phyloP scores from a whole-genome alignment of 2,329 filamentous ascomycete species.

The Phoma sp. region DNA sequence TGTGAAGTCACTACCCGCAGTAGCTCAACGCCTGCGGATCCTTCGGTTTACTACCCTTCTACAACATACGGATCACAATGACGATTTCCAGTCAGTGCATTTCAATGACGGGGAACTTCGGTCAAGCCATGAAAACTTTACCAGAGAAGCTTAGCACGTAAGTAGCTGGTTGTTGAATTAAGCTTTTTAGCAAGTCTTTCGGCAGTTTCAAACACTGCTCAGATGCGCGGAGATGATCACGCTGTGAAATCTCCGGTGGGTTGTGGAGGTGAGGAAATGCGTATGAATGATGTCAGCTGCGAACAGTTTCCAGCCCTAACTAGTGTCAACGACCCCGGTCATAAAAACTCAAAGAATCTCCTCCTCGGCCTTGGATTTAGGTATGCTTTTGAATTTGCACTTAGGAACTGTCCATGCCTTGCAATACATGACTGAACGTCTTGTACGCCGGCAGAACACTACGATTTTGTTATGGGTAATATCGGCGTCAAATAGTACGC shows the following conservation, averaged over 20 bases:
- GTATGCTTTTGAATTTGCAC: no score
- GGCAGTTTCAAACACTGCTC: no score
- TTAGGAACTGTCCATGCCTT: no score
- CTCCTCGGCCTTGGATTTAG: no score
- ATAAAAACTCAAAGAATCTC: no score
- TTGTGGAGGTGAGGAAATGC: not conserved
- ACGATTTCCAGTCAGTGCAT: constrained; percentile 2
- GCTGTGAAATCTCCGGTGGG: not conserved
- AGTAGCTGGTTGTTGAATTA: not conserved
- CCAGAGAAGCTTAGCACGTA: not conserved
- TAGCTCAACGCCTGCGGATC: not conserved
- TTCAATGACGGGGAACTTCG: not conserved
- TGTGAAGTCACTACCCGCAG: constrained; percentile 3
- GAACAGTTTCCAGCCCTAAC: not conserved
- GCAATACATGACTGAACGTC: no score
- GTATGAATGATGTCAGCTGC: not conserved
- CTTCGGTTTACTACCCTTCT: not conserved
- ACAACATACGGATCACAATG: constrained; percentile 1
- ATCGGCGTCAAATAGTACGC: no score
- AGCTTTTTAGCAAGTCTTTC: no score
- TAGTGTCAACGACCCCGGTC: not conserved
- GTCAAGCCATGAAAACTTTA: not conserved
- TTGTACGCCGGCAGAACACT: no score
- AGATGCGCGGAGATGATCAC: no score
- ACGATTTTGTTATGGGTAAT: no score